Evolutionary conservation across 208 protist species (phyloP), one percentile per base, ranked within the genome.

Genomic region (Trypanosomatidae sp.): DNA sequence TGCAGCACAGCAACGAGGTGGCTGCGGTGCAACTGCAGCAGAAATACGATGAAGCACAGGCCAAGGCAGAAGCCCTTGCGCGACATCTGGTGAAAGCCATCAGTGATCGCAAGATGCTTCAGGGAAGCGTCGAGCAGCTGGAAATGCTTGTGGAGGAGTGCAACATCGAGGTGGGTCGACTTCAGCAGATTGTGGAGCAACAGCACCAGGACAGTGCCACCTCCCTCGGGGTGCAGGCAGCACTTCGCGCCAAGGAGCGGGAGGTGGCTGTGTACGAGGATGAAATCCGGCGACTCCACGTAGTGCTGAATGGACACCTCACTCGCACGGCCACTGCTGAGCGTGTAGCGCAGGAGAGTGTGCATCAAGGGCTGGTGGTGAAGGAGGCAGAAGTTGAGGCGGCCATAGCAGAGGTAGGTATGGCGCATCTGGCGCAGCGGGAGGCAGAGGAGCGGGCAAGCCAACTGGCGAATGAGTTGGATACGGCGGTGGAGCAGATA

Each of bases 181-280:
- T 93, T 55, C 81, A 91, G 73, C 66, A 73, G 19, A 70, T 79
- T 36, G 78, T 86, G 6, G 83, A 87, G 69, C 69, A 85, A 60
- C 80, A 91, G 80, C 81, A 85, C 62, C 71, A 74, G 41, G 71
- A 80, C 46, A 73, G 68, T 33, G 62, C 62, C 36, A 62, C 47
- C 75, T 69, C 69, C 56, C 60, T 74, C 55, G 76, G 56, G n/a
- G 52, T 79, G 65, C 52, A 68, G 74, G 80, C 84, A 13, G 83
- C 88, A 41, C 66, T 92, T 60, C 79, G 86, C 22, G 86, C 84
- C 9, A 96, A 96, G 77, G 89, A 94, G 67, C 76, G 86, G 19
- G 91, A 96, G 72, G 71, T 96, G 43, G 82, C 79, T 44, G 68
- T 93, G 39, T 96, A 88, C 70, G 91, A 96, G 46, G 84, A 90